Base-by-base conservation (phyloP, 257 asterid genomes). In the Solanum clarkiae region DNA sequence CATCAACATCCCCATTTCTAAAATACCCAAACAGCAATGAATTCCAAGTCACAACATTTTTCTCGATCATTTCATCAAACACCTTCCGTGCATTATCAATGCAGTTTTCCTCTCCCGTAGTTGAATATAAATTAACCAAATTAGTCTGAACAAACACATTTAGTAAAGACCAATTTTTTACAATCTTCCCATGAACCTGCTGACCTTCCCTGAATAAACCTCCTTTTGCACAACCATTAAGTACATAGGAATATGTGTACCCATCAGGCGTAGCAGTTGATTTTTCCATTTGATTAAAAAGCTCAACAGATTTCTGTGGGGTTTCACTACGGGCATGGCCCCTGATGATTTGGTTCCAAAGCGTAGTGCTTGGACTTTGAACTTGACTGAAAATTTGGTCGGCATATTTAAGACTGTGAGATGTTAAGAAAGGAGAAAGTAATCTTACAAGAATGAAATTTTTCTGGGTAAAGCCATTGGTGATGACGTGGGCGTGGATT, bases 331-430 rank as follows among this genome's bases (percentile, higher is more conserved):
- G 53, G 22, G 89, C 88, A 86, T 88, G 84, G 3, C 93, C 91
- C 80, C 92, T 86, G 51, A 95, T 93, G 55, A 95, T 88, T 81
- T 95, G 99, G 86, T 95, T 95, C 92, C 95, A 94, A 74, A 90
- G 89, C 11, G 87, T 72, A 54, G 94, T 88, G 72, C 93, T 91
- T 24, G 97, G 97, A 24, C 84, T 71, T 40, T 86, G 86, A 85
- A 93, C 89, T 55, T 84, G 92, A 86, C 87, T 84, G 86, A 95
- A 95, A 91, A 93, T 77, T 81, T 88, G 90, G 83, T 57, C 88
- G 56, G 94, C 97, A 55, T 16, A 66, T 1, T 72, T 69, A 83
- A 95, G 91, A 66, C 84, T 80, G 81, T 87, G 86, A 84, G 88
- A 93, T 54, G 85, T 44, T 5, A 92, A 65, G 87, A 90, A 92